Evolutionary conservation across 1,139 yeast species (phyloP), one percentile per base, ranked within the genome.

Genomic region (Yamadazyma conglobata): DNA sequence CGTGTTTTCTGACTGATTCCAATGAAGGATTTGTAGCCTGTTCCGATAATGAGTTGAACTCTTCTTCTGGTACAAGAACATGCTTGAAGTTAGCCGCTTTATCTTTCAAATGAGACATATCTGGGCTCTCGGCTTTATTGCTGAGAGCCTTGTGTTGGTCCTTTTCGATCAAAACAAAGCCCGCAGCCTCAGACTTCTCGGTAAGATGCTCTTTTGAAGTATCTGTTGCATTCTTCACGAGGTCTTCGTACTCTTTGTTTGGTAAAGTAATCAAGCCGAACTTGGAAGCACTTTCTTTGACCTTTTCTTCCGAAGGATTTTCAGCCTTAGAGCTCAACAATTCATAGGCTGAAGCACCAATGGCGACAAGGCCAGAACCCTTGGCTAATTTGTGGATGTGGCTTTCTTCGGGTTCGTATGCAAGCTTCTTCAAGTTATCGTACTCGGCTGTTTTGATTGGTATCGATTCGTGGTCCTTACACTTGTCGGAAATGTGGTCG

Each of bases 131-230:
- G 36, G 33, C 48, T 35, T 20, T 27, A 2, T 11, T 26, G 6
- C 12, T 33, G 14, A 46, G 17, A 28, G 30, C 21, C 3, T 36
- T 39, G 21, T 31, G 32, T 17, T 37, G 44, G 3, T 19, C 27
- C 4, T 29, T 31, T 10, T 37, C 27, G 6, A 43, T 14, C 8
- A 40, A 30, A 5, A 25, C 25, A 26, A 39, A 39, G 5, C 35
- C 28, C 12, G 21, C 22, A 5, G 15, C 22, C 19, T 33, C 31
- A 3, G 73, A 65, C 23, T 52, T 56, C 9, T 46, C 46, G 5
- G 35, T 31, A 5, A 67, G 28, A 32, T 51, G 58, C 2, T 55
- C 61, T 4, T 47, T 21, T 6, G 52, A 31, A 20, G 70, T 64
- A 3, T 44, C 33, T 3, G 45, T 39, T 9, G 28, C 49, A 45